Percentiles rank a stretch among this genome's conserved stretches.
Conservation (phyloP, 371 early-diverging fungal genomes). For the Zopfochytrium polystomum region DNA sequence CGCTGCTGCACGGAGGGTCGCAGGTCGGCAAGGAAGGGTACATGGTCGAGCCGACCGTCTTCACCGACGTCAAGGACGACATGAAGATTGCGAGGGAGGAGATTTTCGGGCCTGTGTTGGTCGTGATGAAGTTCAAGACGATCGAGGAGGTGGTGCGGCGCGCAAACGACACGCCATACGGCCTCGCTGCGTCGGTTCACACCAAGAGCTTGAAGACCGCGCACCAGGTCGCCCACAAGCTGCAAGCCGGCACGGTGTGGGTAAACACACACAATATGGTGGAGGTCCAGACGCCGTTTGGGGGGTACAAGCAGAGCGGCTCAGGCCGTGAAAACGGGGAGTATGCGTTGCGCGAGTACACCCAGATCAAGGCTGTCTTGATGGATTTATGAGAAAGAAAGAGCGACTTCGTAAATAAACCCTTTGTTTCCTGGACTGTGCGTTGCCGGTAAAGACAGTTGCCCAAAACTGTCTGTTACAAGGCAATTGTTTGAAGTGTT, state of each 20-base stretch:
- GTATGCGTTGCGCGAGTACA: slow-evolving; percentile 33
- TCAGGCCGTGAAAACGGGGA: slow-evolving; percentile 34
- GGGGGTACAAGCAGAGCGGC: slow-evolving; percentile 72
- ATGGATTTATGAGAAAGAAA: slow-evolving; percentile 11
- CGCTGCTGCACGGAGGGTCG: slow-evolving; percentile 63
- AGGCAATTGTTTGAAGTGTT: too few species aligned
- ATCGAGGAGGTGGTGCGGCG: slow-evolving; percentile 72
- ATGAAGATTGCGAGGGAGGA: slow-evolving; percentile 76
- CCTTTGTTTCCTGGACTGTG: too few species aligned
- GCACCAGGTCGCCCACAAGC: slow-evolving; percentile 58
- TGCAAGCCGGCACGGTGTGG: slow-evolving; percentile 84
- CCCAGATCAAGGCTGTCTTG: slow-evolving; percentile 22
- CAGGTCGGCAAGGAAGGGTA: slow-evolving; percentile 56
- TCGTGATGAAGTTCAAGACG: slow-evolving; percentile 55
- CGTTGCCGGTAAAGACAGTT: too few species aligned
- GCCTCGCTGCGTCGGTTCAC: slow-evolving; percentile 83
- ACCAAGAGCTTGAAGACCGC: slow-evolving; percentile 66
- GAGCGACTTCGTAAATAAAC: too few species aligned
- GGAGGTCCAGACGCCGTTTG: slow-evolving; percentile 3
- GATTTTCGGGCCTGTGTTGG: slow-evolving; percentile 89
- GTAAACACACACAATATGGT: slow-evolving; percentile 35
- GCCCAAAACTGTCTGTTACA: too few species aligned
- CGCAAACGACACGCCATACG: slow-evolving; percentile 76
- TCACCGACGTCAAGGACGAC: slow-evolving; percentile 61
- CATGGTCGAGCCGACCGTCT: slow-evolving; percentile 78